Evolutionary conservation across 306 rosid genomes (phyloP).

Genomic region (Psophocarpus tetragonolobus): DNA sequence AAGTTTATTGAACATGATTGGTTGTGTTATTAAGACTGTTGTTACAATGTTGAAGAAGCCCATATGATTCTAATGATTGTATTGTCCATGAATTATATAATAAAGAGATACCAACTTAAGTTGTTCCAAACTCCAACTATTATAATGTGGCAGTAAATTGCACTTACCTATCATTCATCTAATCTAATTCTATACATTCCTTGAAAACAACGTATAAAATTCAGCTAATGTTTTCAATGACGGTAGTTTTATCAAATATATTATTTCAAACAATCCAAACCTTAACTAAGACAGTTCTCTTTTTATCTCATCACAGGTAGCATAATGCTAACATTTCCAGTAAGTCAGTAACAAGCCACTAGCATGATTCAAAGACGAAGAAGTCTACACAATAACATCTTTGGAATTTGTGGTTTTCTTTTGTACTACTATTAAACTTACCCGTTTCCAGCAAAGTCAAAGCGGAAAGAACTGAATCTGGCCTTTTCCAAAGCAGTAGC

Average conservation of each 20-base stretch:
- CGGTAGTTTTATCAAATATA: background rate
- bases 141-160: background rate
- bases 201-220: no score
- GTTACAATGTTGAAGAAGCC: background rate
- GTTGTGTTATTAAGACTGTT: background rate
- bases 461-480: slow-evolving; percentile 70
- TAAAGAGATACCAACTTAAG: background rate
- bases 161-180: background rate
- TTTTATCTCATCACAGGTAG: background rate
- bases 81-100: background rate
- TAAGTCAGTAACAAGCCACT: background rate
- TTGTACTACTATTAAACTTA: slow-evolving; percentile 24
- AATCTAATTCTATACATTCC: background rate
- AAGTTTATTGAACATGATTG: background rate
- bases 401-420: background rate
- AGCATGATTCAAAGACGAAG: background rate
- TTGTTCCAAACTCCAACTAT: background rate
- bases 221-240: background rate
- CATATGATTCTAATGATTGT: background rate
- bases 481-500: slow-evolving; percentile 67
- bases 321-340: background rate
- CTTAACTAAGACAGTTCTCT: background rate
- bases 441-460: slow-evolving; percentile 90
- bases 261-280: background rate
- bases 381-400: background rate